Percentiles rank a stretch among this genome's conserved stretches.
Conservation (phyloP, 345 rosid genomes). For the Eucalyptus globulus region DNA sequence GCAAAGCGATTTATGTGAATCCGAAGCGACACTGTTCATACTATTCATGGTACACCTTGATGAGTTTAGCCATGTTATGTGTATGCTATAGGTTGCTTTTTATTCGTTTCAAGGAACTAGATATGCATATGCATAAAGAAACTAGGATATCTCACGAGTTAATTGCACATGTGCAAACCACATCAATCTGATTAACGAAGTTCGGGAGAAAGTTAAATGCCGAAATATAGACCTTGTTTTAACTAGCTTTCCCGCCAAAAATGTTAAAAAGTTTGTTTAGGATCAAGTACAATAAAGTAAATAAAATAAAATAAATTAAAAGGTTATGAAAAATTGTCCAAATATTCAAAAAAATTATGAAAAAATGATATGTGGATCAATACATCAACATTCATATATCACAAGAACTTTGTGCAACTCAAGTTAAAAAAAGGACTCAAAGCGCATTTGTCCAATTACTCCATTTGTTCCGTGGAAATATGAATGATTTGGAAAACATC, state of each 20-base stretch:
- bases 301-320: not conserved
- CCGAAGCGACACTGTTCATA: rapidly evolving
- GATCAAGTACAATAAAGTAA: not conserved
- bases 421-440: too few relatives aligned
- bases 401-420: rapidly evolving
- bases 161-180: not conserved
- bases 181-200: not conserved
- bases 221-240: not conserved
- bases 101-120: not conserved
- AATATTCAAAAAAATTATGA: not conserved
- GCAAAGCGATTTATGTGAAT: not conserved
- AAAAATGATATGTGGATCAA: not conserved
- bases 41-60: rapidly evolving
- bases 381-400: not conserved
- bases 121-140: not conserved
- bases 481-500: too few relatives aligned
- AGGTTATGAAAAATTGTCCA: not conserved
- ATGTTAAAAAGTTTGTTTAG: not conserved
- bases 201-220: not conserved
- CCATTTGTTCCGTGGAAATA: rapidly evolving
- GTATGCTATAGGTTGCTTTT: not conserved
- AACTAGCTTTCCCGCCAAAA: not conserved
- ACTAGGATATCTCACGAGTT: not conserved
- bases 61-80: not conserved
- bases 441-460: not conserved